Evolutionary conservation across 495 filamentous ascomycete genomes (phyloP), one percentile per base, ranked within the genome.

Genomic region (Aspergillus carlsbadensis): DNA sequence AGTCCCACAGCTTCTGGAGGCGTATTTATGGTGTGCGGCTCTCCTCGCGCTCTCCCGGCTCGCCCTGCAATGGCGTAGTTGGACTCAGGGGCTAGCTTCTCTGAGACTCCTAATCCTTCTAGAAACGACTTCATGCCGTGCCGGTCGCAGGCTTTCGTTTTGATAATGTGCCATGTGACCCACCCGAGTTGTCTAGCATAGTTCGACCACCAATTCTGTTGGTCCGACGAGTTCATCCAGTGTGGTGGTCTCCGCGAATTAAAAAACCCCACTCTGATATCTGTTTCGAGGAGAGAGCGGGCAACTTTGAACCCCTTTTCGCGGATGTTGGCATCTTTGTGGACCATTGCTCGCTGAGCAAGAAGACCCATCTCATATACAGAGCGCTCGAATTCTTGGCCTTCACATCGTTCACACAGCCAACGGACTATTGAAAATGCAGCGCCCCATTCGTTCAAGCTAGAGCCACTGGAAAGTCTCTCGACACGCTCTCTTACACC

Each of bases 131-230:
- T 55, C 7, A 68, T 48, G 3, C 49, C 43, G 6, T 59, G 17
- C 10, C 31, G 24, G 3, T 61, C 47, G 1, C 17, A n/a, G n/a
- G n/a, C 20, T 0, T 49, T 14, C 10, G 50, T 64, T 1, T 48
- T 47, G 3, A 60, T 55, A 10, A 70, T 62, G 21, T 63, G 56
- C 69, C 67, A 71, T 2, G 59, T 45, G 0, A 68, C 35, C 70
- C 70, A 75, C 5, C 66, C 68, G 2, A 75, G 49, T 43, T 74
- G 68, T 1, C 14, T 45, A 0, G 60, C 49, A 26, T 70, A 68
- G 0, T 1, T 14, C 0, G 24, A 5, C 70, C 68, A 72, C 53
- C 59, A 64, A 2, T 60, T 47, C 4, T 10, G 14, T 14, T 53
- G 29, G 0, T 34, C 5, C 1, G 26, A 3, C 3, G 60, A 33